phyloP scores from a whole-genome alignment of 2,329 filamentous ascomycete genomes.

The Gnomoniopsis sp. region DNA sequence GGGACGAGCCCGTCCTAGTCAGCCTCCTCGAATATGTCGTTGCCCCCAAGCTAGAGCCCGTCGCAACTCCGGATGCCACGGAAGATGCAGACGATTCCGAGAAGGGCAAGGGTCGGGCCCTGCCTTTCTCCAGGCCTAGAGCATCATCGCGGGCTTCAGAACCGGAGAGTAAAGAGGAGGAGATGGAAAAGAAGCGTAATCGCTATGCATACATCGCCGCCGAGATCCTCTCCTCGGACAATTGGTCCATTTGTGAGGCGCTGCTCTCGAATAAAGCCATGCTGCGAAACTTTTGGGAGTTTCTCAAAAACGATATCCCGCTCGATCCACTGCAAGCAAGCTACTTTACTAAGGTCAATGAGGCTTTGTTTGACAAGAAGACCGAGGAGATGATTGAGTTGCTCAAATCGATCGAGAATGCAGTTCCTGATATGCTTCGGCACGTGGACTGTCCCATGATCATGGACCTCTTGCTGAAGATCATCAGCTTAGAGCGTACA shows the following conservation, averaged over 20 bases:
- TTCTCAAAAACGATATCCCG: constrained; percentile 77
- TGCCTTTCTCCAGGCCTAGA: constrained; percentile 49
- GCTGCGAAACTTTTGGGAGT: constrained; percentile 85
- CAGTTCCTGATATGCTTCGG: constrained; percentile 79
- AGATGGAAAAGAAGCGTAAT: constrained; percentile 84
- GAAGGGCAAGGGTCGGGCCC: constrained; percentile 39
- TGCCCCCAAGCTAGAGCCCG: constrained; percentile 65
- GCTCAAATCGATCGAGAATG: constrained; percentile 77
- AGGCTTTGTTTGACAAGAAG: constrained; percentile 96
- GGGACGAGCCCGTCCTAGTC: constrained; percentile 81
- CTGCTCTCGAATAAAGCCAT: constrained; percentile 79
- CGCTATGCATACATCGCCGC: constrained; percentile 92
- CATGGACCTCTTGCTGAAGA: constrained; percentile 95
- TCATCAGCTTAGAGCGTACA: constrained; percentile 90
- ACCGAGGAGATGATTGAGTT: constrained; percentile 95
- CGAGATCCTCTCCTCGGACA: constrained; percentile 91
- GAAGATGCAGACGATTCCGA: constrained; percentile 47
- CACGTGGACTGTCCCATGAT: constrained; percentile 98
- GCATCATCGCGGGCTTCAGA: constrained; percentile 51
- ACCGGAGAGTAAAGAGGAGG: constrained; percentile 59
- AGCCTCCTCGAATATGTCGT: constrained; percentile 88
- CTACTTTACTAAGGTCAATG: constrained; percentile 98
- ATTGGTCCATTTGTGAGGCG: constrained; percentile 94
- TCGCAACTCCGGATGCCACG: constrained; percentile 49
- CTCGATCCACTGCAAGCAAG: constrained; percentile 91